These are phyloP conservation scores for Pythium biforme DNA, from an alignment of 352 stramenopile species.

Conservation along the genomic window DNA sequence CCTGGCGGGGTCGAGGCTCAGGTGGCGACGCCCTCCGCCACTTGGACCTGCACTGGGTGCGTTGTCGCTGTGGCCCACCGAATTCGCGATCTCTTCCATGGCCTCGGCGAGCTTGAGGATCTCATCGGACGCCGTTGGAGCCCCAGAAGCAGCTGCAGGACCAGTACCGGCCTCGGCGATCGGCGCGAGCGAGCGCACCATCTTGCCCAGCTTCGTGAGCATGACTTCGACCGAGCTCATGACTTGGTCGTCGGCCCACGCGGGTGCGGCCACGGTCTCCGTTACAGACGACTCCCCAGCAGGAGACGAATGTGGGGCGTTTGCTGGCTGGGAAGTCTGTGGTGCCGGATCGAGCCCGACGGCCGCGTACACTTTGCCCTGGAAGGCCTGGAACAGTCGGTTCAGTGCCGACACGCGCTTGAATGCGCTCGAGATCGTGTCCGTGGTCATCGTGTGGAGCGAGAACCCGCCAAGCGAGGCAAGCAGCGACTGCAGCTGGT, in stretches of 20 bases:
- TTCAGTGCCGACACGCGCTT: slow-evolving; percentile 42
- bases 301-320: no score
- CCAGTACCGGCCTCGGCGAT: slow-evolving; percentile 33
- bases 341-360: slow-evolving; percentile 32
- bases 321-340: no score
- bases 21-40: slow-evolving; percentile 11
- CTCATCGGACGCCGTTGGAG: slow-evolving; percentile 25
- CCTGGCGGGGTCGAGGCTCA: slow-evolving; percentile 33
- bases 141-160: not conserved
- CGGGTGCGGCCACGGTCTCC: not conserved
- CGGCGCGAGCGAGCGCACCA: slow-evolving; percentile 55
- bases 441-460: slow-evolving; percentile 50
- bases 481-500: slow-evolving; percentile 61
- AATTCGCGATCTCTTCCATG: slow-evolving; percentile 28
- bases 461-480: slow-evolving; percentile 34
- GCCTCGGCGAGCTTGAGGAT: slow-evolving; percentile 62
- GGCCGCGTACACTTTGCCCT: slow-evolving; percentile 37
- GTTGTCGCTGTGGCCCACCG: not conserved
- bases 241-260: slow-evolving; percentile 19
- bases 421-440: slow-evolving; percentile 51
- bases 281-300: not conserved
- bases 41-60: no score
- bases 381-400: slow-evolving; percentile 44
- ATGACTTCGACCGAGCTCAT: slow-evolving; percentile 42
- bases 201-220: slow-evolving; percentile 55